These are phyloP conservation scores for Trypanosoma congolense DNA, from an alignment of 208 protist species.

Conservation along the genomic window DNA sequence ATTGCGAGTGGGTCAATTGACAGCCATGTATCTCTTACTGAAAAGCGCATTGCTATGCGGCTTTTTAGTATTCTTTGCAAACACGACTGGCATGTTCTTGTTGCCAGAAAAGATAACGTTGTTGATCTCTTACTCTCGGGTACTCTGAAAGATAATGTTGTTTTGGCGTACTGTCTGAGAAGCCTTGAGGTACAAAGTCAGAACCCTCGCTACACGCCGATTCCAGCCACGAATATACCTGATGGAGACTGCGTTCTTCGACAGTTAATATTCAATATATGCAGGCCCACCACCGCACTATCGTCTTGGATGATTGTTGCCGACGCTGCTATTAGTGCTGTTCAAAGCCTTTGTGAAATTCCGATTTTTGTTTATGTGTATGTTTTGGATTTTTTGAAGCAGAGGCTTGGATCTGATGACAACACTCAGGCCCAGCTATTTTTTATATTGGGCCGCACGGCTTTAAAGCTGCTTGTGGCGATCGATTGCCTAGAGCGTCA, in stretches of 20 bases:
- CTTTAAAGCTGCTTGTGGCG: constrained; percentile 83
- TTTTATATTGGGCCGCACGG: constrained; percentile 70
- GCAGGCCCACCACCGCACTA: constrained; percentile 62
- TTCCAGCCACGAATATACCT: constrained; percentile 39
- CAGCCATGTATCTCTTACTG: constrained; percentile 35
- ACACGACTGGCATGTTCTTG: constrained; percentile 65
- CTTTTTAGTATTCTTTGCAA: constrained; percentile 82
- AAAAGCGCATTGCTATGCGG: constrained; percentile 81
- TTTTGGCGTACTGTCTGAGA: constrained; percentile 75
- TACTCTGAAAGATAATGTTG: constrained; percentile 71
- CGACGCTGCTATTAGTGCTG: constrained; percentile 54
- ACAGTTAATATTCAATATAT: constrained; percentile 75
- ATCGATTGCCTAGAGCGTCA: constrained; percentile 71
- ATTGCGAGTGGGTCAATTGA: constrained; percentile 77
- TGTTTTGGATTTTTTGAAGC: constrained; percentile 60
- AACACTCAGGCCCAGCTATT: constrained; percentile 68
- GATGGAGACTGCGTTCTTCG: constrained; percentile 49
- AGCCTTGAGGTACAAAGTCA: constrained; percentile 64
- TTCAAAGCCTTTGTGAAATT: constrained; percentile 73
- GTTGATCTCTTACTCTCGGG: constrained; percentile 55
- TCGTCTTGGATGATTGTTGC: constrained; percentile 79
- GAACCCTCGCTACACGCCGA: constrained; percentile 66
- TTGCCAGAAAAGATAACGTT: constrained; percentile 61
- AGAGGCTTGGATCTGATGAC: constrained; percentile 15
- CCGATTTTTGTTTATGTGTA: constrained; percentile 74